Evolutionary conservation across 2,329 filamentous ascomycete genomes (phyloP), one percentile per base, ranked within the genome.

Genomic region (Aspergillus awamori): DNA sequence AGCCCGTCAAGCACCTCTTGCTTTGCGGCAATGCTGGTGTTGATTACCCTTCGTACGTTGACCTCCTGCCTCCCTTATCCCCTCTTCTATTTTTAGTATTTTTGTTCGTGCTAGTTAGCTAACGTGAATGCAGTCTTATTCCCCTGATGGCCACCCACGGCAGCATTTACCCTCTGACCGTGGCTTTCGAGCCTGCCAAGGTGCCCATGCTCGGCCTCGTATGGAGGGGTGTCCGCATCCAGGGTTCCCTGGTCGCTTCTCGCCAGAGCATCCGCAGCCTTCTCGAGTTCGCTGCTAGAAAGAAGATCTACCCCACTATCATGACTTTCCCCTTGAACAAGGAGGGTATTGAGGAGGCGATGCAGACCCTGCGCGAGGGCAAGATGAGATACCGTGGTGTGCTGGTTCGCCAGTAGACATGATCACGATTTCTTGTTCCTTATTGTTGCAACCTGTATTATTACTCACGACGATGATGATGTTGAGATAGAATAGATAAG

Each of bases 221-320:
- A 11, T 20, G 72, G 5, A 80, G 82, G 63, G 88, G 86, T 5
- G 75, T 86, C 13, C 85, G 81, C 5, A 79, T 93, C 3, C 82
- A 86, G 64, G 87, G 87, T 3, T 87, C 83, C 76, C 81, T 89
- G 0, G 83, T 83, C 36, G 89, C 89, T 0, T 83, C 89, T 51
- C 82, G 87, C 0, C 77, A 85, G 26, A 84, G 89, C 65, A 80
- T 82, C 56, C 84, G 87, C 70, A 84, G 89, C 68, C 86, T 89
- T 54, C 82, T 92, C 57, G 79, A 79, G 4, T 92, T 92, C 71
- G 83, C 87, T 0, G 77, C 81, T 62, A 74, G 79, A 15, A 85
- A 90, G 66, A 80, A 80, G 4, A 82, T 92, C 64, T 82, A 83
- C 71, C 89, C 88, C 58, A 80, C 89, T 73, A 76, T 90, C 33